Evolutionary conservation across 306 rosid genomes (phyloP).

Genomic region (Lathyrus sativus): DNA sequence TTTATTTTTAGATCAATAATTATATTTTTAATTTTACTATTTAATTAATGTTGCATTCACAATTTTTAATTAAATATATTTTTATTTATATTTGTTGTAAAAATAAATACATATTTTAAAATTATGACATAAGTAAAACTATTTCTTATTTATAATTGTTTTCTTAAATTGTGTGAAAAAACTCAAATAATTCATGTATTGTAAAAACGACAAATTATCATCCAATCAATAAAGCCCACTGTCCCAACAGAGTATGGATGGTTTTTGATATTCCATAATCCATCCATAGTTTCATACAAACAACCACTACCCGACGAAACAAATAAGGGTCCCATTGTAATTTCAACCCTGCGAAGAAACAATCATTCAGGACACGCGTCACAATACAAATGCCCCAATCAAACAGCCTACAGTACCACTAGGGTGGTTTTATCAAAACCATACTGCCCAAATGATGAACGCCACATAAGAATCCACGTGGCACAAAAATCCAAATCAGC

Average conservation of each 20-base stretch:
- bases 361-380: constrained; percentile 44
- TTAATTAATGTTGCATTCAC: too few relatives aligned
- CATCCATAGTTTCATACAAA: constrained; percentile 14
- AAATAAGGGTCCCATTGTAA: background rate
- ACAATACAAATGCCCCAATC: background rate
- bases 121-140: too few relatives aligned
- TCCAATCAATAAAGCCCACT: constrained; percentile 3
- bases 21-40: too few relatives aligned
- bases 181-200: too few relatives aligned
- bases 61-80: too few relatives aligned
- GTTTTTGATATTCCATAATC: constrained; percentile 16
- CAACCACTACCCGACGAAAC: background rate
- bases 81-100: too few relatives aligned
- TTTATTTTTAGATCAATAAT: too few relatives aligned
- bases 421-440: constrained; percentile 32
- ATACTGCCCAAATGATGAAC: constrained; percentile 26
- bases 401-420: constrained; percentile 27
- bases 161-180: too few relatives aligned
- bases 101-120: too few relatives aligned
- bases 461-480: constrained; percentile 45
- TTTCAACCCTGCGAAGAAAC: background rate
- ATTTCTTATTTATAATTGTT: too few relatives aligned
- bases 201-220: background rate
- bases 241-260: background rate
- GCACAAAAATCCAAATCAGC: constrained; percentile 53